These are phyloP conservation scores for Spiromastix sp. DNA, from an alignment of 2,329 filamentous ascomycete genomes.

Conservation along the genomic window DNA sequence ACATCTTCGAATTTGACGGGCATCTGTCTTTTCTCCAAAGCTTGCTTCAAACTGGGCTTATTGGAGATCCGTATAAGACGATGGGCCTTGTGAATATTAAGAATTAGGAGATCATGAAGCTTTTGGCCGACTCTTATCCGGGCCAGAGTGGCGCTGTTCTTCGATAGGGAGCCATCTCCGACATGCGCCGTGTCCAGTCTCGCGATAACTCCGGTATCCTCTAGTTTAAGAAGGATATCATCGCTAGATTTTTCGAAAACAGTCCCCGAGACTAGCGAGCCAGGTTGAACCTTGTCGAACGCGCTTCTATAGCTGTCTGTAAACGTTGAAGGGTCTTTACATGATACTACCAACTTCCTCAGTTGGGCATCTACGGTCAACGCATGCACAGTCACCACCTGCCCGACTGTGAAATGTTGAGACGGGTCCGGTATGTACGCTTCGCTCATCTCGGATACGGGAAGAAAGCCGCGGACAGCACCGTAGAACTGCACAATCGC, in stretches of 20 bases:
- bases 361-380: conserved; percentile 64
- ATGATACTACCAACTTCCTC: conserved; percentile 73
- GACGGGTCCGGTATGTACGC: conserved; percentile 83
- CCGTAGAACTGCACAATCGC: conserved; percentile 92
- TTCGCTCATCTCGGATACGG: conserved; percentile 95
- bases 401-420: conserved; percentile 80
- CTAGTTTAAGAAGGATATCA: conserved; percentile 66
- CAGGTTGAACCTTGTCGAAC: conserved; percentile 62
- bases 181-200: conserved; percentile 68
- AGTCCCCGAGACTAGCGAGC: conserved; percentile 64
- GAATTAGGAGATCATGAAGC: conserved; percentile 67
- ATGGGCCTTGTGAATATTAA: conserved; percentile 75
- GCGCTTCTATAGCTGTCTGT: conserved; percentile 64
- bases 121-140: conserved; percentile 77
- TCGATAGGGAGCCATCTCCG: conserved; percentile 71
- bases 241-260: conserved; percentile 74
- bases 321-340: conserved; percentile 76
- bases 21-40: conserved; percentile 60
- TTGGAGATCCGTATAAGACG: conserved; percentile 66
- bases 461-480: conserved; percentile 71
- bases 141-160: conserved; percentile 65
- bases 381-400: conserved; percentile 87
- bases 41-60: conserved; percentile 73
- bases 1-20: conserved; percentile 63
- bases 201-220: conserved; percentile 64